A percentile compares a stretch with the other conserved stretches of the same genome.
Conservation (phyloP, 495 filamentous ascomycete species). For the Aspergillus incahuasiensis region DNA sequence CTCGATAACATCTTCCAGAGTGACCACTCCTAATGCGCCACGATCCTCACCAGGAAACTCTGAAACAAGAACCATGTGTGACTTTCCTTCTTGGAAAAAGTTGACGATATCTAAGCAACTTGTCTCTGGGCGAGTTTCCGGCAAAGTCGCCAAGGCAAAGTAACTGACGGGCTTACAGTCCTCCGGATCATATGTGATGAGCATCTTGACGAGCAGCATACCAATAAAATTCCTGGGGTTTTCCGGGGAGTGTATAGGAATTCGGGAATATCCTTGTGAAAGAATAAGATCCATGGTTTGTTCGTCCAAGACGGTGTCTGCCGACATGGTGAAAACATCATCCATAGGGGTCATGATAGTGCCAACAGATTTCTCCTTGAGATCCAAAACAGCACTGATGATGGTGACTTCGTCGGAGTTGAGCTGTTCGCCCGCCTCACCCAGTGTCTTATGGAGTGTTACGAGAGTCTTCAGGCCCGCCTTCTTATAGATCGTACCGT, state of each 20-base stretch:
- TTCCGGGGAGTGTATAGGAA: constrained; percentile 85
- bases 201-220: constrained; percentile 96
- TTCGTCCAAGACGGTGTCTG: constrained; percentile 87
- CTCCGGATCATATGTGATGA: constrained; percentile 98
- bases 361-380: constrained; percentile 93
- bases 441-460: constrained; percentile 86
- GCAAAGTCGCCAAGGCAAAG: constrained; percentile 87
- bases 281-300: constrained; percentile 88
- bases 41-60: constrained; percentile 82
- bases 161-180: constrained; percentile 79
- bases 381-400: constrained; percentile 90
- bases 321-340: constrained; percentile 91
- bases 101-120: constrained; percentile 98
- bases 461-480: constrained; percentile 87
- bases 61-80: constrained; percentile 96
- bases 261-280: constrained; percentile 88
- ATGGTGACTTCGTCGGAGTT: constrained; percentile 98
- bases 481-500: constrained; percentile 94
- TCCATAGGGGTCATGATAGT: constrained; percentile 98
- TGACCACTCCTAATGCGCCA: constrained; percentile 89
- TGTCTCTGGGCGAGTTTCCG: constrained; percentile 90
- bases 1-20: constrained; percentile 95
- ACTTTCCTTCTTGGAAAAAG: constrained; percentile 98
- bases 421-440: constrained; percentile 78
- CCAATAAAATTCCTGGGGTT: constrained; percentile 86